Conservation (phyloP, 495 filamentous ascomycete genomes). For the Podospora fimiseda region DNA sequence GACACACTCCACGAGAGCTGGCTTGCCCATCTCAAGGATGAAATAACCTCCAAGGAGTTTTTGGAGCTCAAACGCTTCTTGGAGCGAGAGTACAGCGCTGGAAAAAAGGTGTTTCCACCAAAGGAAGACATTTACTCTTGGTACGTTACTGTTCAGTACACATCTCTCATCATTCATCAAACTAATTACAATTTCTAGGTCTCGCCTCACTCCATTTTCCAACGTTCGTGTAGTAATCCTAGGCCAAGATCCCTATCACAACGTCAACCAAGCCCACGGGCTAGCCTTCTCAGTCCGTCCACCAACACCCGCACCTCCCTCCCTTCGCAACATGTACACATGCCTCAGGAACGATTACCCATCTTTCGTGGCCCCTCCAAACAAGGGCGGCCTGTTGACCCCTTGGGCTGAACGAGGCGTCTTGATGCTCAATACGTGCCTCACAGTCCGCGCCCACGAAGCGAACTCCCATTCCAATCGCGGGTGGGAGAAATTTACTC, state of each 20-base stretch:
- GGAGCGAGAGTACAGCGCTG: conserved; percentile 63
- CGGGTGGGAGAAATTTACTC: conserved; percentile 91
- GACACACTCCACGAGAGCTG: conserved; percentile 85
- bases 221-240: conserved; percentile 84
- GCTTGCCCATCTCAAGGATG: conserved; percentile 80
- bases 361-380: conserved; percentile 63
- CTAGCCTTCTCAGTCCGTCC: conserved; percentile 90
- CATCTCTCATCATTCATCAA: background rate
- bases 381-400: conserved; percentile 70
- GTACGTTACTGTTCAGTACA: conserved; percentile 40
- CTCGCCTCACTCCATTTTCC: conserved; percentile 79
- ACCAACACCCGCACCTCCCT: conserved; percentile 80
- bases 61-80: conserved; percentile 83
- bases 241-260: conserved; percentile 97
- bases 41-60: conserved; percentile 69
- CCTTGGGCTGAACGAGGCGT: conserved; percentile 93
- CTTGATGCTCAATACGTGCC: conserved; percentile 82
- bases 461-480: conserved; percentile 73
- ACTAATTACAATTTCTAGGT: conserved; percentile 47
- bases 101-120: conserved; percentile 77
- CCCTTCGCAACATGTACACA: conserved; percentile 86
- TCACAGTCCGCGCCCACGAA: conserved; percentile 84
- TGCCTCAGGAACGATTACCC: conserved; percentile 84
- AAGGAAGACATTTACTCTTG: conserved; percentile 89
- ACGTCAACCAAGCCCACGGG: conserved; percentile 90